Evolutionary conservation across 2,329 filamentous ascomycete genomes (phyloP).

Genomic region (Teratosphaeria viscida): DNA sequence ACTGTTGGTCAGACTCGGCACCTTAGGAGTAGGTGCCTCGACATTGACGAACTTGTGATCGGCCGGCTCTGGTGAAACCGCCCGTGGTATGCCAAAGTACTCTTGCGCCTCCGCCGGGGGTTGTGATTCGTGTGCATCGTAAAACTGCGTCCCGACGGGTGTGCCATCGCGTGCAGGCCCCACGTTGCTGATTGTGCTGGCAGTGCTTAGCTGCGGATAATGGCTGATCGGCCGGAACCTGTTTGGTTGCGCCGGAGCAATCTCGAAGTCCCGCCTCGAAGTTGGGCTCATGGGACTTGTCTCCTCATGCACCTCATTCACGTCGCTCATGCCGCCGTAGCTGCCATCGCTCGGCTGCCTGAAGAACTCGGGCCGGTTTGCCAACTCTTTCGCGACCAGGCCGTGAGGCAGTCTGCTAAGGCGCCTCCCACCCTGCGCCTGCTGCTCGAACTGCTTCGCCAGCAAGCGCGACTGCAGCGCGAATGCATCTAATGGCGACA

Average conservation of each 20-base stretch:
- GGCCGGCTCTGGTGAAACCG: slow-evolving; percentile 35
- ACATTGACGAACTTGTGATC: slow-evolving; percentile 29
- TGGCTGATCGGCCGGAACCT: slow-evolving; percentile 22
- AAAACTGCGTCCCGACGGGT: slow-evolving; percentile 14
- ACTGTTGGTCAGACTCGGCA: slow-evolving; percentile 26
- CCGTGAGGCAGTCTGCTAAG: slow-evolving; percentile 79
- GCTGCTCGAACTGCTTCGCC: slow-evolving; percentile 75
- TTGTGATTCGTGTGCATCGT: slow-evolving; percentile 14
- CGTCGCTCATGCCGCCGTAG: slow-evolving; percentile 27
- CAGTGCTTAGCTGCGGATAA: slow-evolving; percentile 23
- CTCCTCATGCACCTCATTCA: slow-evolving; percentile 17
- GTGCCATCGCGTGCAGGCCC: neutral
- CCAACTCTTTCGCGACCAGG: slow-evolving; percentile 72
- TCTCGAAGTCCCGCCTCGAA: slow-evolving; percentile 2
- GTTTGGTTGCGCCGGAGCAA: slow-evolving; percentile 23
- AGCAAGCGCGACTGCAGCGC: slow-evolving; percentile 82
- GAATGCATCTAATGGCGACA: slow-evolving; percentile 92
- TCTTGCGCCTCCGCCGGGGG: slow-evolving; percentile 11
- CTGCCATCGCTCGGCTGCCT: slow-evolving; percentile 55
- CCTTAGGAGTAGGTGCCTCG: slow-evolving; percentile 33
- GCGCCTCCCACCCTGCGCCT: slow-evolving; percentile 57
- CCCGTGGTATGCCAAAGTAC: slow-evolving; percentile 38
- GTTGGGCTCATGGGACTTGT: slow-evolving; percentile 34
- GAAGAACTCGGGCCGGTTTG: slow-evolving; percentile 67
- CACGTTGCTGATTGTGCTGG: slow-evolving; percentile 4